A percentile compares a stretch with the other conserved stretches of the same genome.
Conservation (phyloP, 2,329 filamentous ascomycete species). For the Cordyceps javanica region DNA sequence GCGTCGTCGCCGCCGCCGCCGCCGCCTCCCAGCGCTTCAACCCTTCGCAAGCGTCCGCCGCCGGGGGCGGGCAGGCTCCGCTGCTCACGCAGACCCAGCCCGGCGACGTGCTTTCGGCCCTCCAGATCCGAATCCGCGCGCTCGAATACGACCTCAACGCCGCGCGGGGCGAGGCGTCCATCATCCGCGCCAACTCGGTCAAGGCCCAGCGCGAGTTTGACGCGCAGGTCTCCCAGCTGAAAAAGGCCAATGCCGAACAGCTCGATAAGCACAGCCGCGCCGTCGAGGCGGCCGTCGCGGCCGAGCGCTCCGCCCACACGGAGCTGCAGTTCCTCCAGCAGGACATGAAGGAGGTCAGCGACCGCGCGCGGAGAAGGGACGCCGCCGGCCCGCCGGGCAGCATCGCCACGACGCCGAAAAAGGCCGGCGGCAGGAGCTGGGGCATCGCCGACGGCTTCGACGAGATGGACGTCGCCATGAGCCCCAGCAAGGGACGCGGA, state of each 20-base stretch:
- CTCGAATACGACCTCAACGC: constrained; percentile 52
- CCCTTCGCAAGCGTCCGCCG: constrained; percentile 29
- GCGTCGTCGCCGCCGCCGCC: neutral
- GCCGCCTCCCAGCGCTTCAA: constrained; percentile 22
- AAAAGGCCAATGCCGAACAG: constrained; percentile 59
- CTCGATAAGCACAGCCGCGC: constrained; percentile 56
- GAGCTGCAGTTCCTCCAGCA: constrained; percentile 68
- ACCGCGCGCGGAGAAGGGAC: constrained; percentile 42
- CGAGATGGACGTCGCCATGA: constrained; percentile 51
- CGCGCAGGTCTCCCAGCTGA: constrained; percentile 53
- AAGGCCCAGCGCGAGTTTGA: constrained; percentile 57
- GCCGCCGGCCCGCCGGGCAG: constrained; percentile 20
- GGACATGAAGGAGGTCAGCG: constrained; percentile 58
- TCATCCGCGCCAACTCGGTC: constrained; percentile 65
- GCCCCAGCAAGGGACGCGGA: constrained; percentile 46
- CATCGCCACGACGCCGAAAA: constrained; percentile 54
- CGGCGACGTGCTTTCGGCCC: constrained; percentile 34
- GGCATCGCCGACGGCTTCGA: constrained; percentile 72
- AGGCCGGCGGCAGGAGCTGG: constrained; percentile 41
- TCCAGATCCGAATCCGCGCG: constrained; percentile 47
- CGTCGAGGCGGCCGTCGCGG: constrained; percentile 57
- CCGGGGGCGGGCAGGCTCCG: constrained; percentile 20
- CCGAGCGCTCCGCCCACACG: constrained; percentile 59
- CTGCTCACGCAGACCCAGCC: constrained; percentile 23
- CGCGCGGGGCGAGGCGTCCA: constrained; percentile 66